Percentiles rank a stretch among this genome's conserved stretches.
These are phyloP conservation scores for Fusarium mexicanum DNA, from an alignment of 2,329 filamentous ascomycete genomes.

Conservation along the genomic window DNA sequence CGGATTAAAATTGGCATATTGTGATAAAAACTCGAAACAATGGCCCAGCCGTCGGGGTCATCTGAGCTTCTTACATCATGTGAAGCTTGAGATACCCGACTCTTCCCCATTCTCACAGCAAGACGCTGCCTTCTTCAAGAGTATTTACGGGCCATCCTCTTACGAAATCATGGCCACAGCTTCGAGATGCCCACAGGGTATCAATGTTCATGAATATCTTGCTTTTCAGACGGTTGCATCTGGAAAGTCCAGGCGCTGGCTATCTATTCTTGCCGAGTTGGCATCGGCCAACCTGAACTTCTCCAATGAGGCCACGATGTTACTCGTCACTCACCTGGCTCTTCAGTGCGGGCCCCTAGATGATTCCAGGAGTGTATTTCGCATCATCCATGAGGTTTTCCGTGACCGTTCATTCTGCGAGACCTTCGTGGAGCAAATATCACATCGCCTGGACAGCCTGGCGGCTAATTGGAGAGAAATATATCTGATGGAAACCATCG, in stretches of 20 bases:
- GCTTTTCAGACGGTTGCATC: slow-evolving; percentile 61
- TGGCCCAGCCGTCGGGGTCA: slow-evolving; percentile 34
- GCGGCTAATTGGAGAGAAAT: slow-evolving; percentile 68
- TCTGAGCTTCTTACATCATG: slow-evolving; percentile 32
- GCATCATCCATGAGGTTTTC: slow-evolving; percentile 61
- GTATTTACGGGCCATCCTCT: slow-evolving; percentile 58
- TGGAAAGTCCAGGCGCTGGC: slow-evolving; percentile 60
- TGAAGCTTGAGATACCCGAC: slow-evolving; percentile 34
- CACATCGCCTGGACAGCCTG: slow-evolving; percentile 55
- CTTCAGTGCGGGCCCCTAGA: slow-evolving; percentile 63
- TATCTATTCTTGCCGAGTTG: slow-evolving; percentile 59
- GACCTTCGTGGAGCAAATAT: slow-evolving; percentile 58
- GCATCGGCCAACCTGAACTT: slow-evolving; percentile 68
- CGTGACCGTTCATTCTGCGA: slow-evolving; percentile 59
- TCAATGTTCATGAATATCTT: slow-evolving; percentile 63
- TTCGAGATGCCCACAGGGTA: slow-evolving; percentile 56
- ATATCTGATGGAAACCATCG: slow-evolving; percentile 65
- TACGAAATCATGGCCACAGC: slow-evolving; percentile 64
- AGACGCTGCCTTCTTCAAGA: slow-evolving; percentile 22
- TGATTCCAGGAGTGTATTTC: slow-evolving; percentile 40
- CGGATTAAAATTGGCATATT: slow-evolving; percentile 34
- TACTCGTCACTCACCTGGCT: slow-evolving; percentile 61
- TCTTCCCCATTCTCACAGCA: slow-evolving; percentile 33
- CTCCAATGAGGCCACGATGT: slow-evolving; percentile 62
- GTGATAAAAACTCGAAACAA: slow-evolving; percentile 16